A percentile compares a stretch with the other conserved stretches of the same genome.
These are phyloP conservation scores for Alternaria sp. DNA, from an alignment of 2,329 filamentous ascomycete species.

Conservation along the genomic window DNA sequence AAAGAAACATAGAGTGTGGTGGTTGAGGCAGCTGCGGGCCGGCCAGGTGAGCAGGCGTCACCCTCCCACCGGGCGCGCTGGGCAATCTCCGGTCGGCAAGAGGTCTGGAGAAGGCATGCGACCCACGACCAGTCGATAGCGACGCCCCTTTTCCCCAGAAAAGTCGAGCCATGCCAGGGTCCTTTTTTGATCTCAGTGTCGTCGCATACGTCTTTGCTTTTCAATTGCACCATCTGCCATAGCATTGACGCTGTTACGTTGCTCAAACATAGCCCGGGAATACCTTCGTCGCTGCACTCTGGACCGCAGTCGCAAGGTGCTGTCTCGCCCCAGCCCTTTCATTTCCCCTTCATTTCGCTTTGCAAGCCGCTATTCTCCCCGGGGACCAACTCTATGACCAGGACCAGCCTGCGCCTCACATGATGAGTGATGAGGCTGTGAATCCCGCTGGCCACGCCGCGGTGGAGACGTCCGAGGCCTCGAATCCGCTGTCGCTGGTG, in stretches of 20 bases:
- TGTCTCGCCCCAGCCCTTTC: constrained; percentile 29
- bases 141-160: constrained; percentile 30
- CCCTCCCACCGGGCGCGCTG: constrained; percentile 18
- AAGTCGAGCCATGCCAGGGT: constrained; percentile 15
- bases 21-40: constrained; percentile 16
- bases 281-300: constrained; percentile 7
- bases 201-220: constrained; percentile 21
- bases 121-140: constrained; percentile 19
- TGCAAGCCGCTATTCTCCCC: constrained; percentile 33
- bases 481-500: constrained; percentile 13
- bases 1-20: not conserved
- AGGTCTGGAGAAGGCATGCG: constrained; percentile 19
- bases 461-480: constrained; percentile 16
- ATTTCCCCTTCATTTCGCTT: constrained; percentile 44
- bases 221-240: constrained; percentile 21
- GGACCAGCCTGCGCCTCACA: constrained; percentile 27
- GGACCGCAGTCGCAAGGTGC: constrained; percentile 21
- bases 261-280: constrained; percentile 11
- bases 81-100: constrained; percentile 30
- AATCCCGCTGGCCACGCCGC: constrained; percentile 27
- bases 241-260: constrained; percentile 20
- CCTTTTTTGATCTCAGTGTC: constrained; percentile 6
- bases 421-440: constrained; percentile 43
- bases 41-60: constrained; percentile 34
- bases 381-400: constrained; percentile 35